These are phyloP conservation scores for Hypomontagnella monticulosa DNA, from an alignment of 495 filamentous ascomycete species.

Conservation along the genomic window DNA sequence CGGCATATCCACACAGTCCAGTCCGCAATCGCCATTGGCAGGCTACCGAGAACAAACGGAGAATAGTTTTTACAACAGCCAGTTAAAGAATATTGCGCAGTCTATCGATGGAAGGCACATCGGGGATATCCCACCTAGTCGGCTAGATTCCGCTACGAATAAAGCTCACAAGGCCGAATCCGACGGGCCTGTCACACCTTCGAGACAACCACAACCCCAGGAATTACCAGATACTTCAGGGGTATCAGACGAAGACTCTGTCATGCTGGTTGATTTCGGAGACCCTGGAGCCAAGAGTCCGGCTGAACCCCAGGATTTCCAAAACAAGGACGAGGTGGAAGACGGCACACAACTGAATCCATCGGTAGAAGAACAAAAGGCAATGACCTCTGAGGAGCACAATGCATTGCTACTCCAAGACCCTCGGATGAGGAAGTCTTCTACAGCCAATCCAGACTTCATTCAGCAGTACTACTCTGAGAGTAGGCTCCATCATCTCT, in stretches of 20 bases:
- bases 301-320: neutral
- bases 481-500: conserved; percentile 92
- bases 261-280: conserved; percentile 24
- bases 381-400: conserved; percentile 87
- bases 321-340: conserved; percentile 42
- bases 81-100: conserved; percentile 60
- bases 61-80: conserved; percentile 80
- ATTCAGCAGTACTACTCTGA: conserved; percentile 93
- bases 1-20: conserved; percentile 72
- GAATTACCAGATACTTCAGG: conserved; percentile 4
- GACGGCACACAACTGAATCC: conserved; percentile 9
- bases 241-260: conserved; percentile 21
- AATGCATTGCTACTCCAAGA: conserved; percentile 84
- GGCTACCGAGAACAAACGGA: conserved; percentile 80
- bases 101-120: conserved; percentile 26
- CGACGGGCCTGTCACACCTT: conserved; percentile 1
- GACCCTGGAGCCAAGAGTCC: conserved; percentile 5
- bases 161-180: neutral
- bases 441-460: conserved; percentile 89
- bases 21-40: conserved; percentile 52
- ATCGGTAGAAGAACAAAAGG: conserved; percentile 46
- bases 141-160: neutral
- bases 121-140: conserved; percentile 21
- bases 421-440: conserved; percentile 83
- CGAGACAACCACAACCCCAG: conserved; percentile 10